These are phyloP conservation scores for Aspergillus hortae DNA, from an alignment of 2,329 filamentous ascomycete genomes.

Conservation along the genomic window DNA sequence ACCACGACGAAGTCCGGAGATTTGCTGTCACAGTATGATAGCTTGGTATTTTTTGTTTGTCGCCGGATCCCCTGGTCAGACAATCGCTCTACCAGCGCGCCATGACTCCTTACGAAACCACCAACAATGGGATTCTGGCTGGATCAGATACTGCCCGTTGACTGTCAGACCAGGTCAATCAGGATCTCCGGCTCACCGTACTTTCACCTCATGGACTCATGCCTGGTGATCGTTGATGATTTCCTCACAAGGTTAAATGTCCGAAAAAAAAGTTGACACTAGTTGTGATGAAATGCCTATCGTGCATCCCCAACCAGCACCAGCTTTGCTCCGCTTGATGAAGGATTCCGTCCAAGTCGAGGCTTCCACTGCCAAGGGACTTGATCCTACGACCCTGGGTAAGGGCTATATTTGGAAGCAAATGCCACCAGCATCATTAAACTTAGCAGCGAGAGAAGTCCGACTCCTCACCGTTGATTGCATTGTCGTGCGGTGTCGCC, in stretches of 20 bases:
- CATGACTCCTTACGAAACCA: too few relatives aligned
- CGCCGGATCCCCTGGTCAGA: too few relatives aligned
- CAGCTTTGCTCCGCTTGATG: constrained; percentile 4
- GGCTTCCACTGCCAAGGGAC: neutral
- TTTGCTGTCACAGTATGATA: neutral
- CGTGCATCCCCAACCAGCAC: constrained; percentile 16
- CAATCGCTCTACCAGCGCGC: too few relatives aligned
- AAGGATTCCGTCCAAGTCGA: neutral
- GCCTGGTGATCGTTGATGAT: neutral
- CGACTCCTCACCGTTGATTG: neutral
- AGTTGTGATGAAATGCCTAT: constrained; percentile 15
- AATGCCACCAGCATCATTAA: constrained; percentile 1
- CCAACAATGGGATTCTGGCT: too few relatives aligned
- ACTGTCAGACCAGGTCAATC: neutral
- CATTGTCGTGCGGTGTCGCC: neutral
- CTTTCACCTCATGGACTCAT: constrained; percentile 1
- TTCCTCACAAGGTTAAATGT: constrained; percentile 8
- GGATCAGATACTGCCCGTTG: too few relatives aligned
- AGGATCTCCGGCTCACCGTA: constrained; percentile 7
- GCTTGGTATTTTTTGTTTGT: too few relatives aligned
- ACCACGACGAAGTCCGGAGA: constrained; percentile 10
- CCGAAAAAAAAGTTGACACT: constrained; percentile 3
- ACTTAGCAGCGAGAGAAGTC: neutral
- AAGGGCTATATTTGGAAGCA: constrained; percentile 17
- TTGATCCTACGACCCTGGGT: neutral